These are phyloP conservation scores for Stephanodiscus triporus DNA, from an alignment of 108 stramenopile species.

Conservation along the genomic window DNA sequence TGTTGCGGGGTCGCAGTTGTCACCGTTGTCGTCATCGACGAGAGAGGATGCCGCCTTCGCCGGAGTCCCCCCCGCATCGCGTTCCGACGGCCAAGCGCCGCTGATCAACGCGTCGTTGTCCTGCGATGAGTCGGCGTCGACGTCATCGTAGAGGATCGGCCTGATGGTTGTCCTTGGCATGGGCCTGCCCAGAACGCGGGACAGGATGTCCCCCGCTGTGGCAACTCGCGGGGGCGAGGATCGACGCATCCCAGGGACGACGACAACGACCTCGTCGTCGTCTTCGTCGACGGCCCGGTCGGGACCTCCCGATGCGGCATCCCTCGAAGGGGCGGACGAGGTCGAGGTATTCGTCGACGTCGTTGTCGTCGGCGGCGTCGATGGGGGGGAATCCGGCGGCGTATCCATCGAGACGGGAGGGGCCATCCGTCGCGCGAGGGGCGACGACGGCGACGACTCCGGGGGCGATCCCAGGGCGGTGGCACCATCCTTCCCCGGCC, in stretches of 20 bases:
- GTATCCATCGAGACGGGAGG: no score
- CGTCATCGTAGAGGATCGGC: conserved; percentile 9
- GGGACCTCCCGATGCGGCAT: no score
- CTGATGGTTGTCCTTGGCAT: neutral
- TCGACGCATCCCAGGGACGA: no score
- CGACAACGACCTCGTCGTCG: no score
- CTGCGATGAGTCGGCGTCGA: neutral
- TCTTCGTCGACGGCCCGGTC: neutral
- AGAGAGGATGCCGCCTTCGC: neutral
- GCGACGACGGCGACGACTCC: no score
- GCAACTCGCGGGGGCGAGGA: neutral
- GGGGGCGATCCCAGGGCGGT: no score
- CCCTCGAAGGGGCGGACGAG: neutral
- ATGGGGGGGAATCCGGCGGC: no score
- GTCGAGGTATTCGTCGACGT: no score
- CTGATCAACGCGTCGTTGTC: conserved; percentile 1
- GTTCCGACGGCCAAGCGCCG: neutral
- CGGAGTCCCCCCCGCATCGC: neutral
- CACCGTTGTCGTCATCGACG: neutral
- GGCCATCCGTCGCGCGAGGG: no score
- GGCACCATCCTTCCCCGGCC: no score
- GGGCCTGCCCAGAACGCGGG: conserved; percentile 1
- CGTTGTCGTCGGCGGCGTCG: no score
- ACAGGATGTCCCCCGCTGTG: neutral
- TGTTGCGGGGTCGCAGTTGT: conserved; percentile 2